A percentile compares a stretch with the other conserved stretches of the same genome.
These are phyloP conservation scores for Ajuga chamaepitys DNA, from an alignment of 257 asterid species.

Conservation along the genomic window DNA sequence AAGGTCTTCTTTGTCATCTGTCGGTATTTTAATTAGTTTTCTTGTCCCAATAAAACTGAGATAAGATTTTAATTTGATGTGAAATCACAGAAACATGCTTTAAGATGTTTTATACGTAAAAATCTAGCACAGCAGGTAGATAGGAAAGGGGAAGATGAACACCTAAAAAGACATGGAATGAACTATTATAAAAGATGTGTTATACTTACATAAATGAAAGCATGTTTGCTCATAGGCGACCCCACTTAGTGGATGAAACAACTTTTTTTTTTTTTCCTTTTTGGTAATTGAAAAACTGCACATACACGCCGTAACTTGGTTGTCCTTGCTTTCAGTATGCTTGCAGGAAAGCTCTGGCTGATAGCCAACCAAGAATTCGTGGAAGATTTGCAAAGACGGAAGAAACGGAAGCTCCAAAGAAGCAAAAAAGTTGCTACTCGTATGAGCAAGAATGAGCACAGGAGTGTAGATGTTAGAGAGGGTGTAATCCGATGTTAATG, in stretches of 20 bases:
- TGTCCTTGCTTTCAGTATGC: constrained; percentile 50
- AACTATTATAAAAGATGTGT: too few species aligned
- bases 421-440: constrained; percentile 18
- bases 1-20: background rate
- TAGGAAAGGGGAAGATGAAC: too few species aligned
- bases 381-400: constrained; percentile 92
- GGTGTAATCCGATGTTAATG: background rate
- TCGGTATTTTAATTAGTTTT: background rate
- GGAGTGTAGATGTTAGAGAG: constrained; percentile 11
- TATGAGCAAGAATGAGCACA: constrained; percentile 7
- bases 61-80: too few species aligned
- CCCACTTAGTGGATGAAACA: background rate
- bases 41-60: too few species aligned
- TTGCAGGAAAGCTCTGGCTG: constrained; percentile 97
- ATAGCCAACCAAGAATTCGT: constrained; percentile 88
- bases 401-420: constrained; percentile 36
- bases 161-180: too few species aligned
- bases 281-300: background rate
- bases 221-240: background rate
- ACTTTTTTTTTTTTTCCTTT: background rate
- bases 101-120: too few species aligned
- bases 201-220: too few species aligned
- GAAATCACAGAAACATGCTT: too few species aligned
- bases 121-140: too few species aligned
- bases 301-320: background rate